Base-by-base conservation (phyloP, 202 grass and related monocot species). In the Setaria viridis region DNA sequence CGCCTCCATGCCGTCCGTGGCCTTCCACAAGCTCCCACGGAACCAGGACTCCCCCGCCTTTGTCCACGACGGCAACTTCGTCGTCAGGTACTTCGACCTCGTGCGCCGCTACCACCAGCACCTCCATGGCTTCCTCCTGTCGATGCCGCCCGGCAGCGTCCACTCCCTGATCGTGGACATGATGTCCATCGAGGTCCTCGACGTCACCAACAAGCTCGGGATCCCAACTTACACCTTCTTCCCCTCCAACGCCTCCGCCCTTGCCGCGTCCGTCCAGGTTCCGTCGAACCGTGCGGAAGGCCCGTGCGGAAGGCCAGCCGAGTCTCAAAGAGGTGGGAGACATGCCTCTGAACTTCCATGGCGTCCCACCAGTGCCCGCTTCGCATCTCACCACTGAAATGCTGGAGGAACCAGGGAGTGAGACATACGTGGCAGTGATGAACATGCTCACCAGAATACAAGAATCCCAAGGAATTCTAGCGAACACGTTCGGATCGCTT, bases 401-500 rank as follows among this genome's bases (percentile, higher is more conserved):
- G 46, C 46, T 32, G 12, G 13, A 9, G 21, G 25, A 10, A 33
- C 46, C 46, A 32, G 46, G 7, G 14, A 50, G 14, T 1, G 46
- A 4, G 45, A 4, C 21, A 0, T 33, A 32, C 12, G 3, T 9
- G 45, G 21, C 70, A 2, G 2, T 7, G 45, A 10, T 2, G 70
- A 33, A 17, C 45, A 32, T 51, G 70, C 0, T 33, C 0, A 0
- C 12, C 25, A 50, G 70, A 1, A 73, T 51, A 10, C 25, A 32
- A 17, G 47, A 77, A 9, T 25, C 7, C 11, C 29, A 59, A 0
- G 67, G 87, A 43, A 65, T 83, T 19, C 78, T 93, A 9, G 67
- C 80, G 41, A 90, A 90, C 80, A 88, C 88, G 14, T 90, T 93
- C 3, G 74, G 39, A 42, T 74, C 81, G 0, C 33, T 91, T 4